Evolutionary conservation across 164 flowering plant species (phyloP).

Genomic region (Berberis thunbergii): DNA sequence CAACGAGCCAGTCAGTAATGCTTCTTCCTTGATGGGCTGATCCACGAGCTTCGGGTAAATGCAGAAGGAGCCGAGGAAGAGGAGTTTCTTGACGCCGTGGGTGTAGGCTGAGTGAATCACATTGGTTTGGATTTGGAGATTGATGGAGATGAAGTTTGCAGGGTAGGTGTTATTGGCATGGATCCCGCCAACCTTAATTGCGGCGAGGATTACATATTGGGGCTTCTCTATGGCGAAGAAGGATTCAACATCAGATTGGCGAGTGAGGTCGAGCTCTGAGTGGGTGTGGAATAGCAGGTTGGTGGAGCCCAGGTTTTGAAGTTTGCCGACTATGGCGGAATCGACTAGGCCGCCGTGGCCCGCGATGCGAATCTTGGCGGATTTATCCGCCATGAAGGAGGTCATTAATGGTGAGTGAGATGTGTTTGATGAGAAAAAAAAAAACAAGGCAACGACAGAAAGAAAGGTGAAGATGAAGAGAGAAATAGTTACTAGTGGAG

Average conservation of each 20-base stretch:
- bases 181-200: constrained; percentile 95
- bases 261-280: constrained; percentile 74
- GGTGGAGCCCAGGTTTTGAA: constrained; percentile 43
- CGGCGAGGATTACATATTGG: constrained; percentile 65
- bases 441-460: no score
- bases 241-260: constrained; percentile 66
- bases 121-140: constrained; percentile 88
- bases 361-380: constrained; percentile 76
- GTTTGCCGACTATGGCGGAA: constrained; percentile 73
- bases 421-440: no score
- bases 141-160: constrained; percentile 78
- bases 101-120: constrained; percentile 60
- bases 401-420: not conserved
- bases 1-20: no score
- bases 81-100: constrained; percentile 55
- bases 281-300: constrained; percentile 67
- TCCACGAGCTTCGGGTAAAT: no score
- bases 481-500: no score
- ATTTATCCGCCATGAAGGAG: constrained; percentile 36
- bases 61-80: constrained; percentile 85
- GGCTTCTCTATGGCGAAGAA: constrained; percentile 72
- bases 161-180: constrained; percentile 93
- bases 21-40: no score
- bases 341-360: constrained; percentile 91
- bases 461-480: no score